Base-by-base conservation (phyloP, 1,284 basidiomycete genomes). In the Puccinia coronata region DNA sequence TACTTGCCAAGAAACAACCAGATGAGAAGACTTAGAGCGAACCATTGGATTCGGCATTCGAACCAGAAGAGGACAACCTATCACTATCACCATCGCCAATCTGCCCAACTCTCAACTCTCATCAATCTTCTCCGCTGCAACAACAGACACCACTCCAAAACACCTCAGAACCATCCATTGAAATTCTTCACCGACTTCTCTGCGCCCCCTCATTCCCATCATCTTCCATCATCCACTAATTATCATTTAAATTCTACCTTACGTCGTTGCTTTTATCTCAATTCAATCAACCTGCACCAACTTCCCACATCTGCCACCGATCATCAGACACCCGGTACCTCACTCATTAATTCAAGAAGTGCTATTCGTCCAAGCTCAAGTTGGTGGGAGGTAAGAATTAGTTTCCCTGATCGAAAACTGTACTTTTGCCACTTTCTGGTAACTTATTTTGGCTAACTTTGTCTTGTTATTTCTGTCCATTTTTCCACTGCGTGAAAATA, bases 321-420 rank as follows among this genome's bases (percentile, higher is more conserved):
- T 23, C 16, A 23, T 23, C 18, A 34, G 34, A 31, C 28, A 53
- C 6, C 51, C 51, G 31, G 39, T n/a, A 2, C 23, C 16, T 36
- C 28, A 28, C 25, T 51, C 23, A 71, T 71, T 18, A 71, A 53
- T 71, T n/a, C 47, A 31, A n/a, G 36, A 28, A 36, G 8, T 34
- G 6, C 47, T 71, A 18, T 16, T 53, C 69, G 16, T 16, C 28
- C 49, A 20, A 55, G 36, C 20, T 16, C 11, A 71, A 71, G 69
- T 71, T 71, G 69, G 69, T 71, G 69, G 69, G 47, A 55, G 69
- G 69, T 71, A n/a, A 51, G 49, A 49, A 2, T n/a, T 8, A n/a
- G 9, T 11, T 25, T 28, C 23, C 23, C 28, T 67, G 41, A 28
- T 25, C 12, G 36, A n/a, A n/a, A n/a, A n/a, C n/a, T n/a, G 8